These are phyloP conservation scores for Polygonum aviculare DNA, from an alignment of 148 eudicot genomes.

Conservation along the genomic window DNA sequence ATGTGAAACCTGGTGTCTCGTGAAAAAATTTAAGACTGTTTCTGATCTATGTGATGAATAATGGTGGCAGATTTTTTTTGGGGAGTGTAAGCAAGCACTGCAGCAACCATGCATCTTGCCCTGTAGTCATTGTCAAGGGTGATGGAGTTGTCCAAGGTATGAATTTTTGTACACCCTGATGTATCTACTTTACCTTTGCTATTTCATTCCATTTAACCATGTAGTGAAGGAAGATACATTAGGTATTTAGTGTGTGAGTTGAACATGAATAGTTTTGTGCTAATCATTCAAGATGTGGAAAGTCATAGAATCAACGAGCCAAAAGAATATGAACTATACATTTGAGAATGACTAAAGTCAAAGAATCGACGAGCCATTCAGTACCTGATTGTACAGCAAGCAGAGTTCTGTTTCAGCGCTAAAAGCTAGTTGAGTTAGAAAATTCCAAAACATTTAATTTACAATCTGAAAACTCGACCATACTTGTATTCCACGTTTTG, in stretches of 20 bases:
- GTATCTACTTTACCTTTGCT: not conserved
- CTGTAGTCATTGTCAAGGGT: slow-evolving; percentile 63
- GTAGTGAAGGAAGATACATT: not conserved
- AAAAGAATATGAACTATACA: not conserved
- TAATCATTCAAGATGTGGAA: not conserved
- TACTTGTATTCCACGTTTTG: no score
- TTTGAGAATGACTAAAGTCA: no score
- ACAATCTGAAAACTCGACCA: no score
- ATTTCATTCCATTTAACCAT: not conserved
- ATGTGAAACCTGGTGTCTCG: not conserved
- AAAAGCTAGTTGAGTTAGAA: no score
- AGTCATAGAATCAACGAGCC: not conserved
- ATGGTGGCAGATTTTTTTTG: slow-evolving; percentile 52
- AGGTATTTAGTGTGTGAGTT: not conserved
- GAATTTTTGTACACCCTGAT: not conserved
- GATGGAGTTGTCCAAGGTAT: slow-evolving; percentile 29
- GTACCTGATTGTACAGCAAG: not conserved
- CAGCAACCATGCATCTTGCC: slow-evolving; percentile 59
- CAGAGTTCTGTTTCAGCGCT: not conserved
- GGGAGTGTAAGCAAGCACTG: slow-evolving; percentile 92
- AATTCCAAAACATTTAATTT: no score
- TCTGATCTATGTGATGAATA: not conserved
- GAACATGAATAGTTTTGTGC: not conserved
- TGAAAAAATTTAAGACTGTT: not conserved
- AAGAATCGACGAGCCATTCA: no score